Conservation (phyloP, 2,329 filamentous ascomycete species). For the Metarhizium album region DNA sequence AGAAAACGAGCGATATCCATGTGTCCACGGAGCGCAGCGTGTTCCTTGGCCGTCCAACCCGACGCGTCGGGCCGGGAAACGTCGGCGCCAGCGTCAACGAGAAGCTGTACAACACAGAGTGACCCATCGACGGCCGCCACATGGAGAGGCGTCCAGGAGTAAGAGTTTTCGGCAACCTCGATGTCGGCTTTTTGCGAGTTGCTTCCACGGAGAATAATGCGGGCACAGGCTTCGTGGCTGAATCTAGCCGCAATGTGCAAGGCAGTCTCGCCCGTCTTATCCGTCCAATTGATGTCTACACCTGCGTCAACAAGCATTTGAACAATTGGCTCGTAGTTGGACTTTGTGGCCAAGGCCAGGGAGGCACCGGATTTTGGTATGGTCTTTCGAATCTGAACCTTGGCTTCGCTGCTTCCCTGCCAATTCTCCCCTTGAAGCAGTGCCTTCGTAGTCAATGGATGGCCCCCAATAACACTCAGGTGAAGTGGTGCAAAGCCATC, state of each 20-base stretch:
- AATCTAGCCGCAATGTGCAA: constrained; percentile 86
- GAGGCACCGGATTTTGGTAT: constrained; percentile 80
- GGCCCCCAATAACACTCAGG: constrained; percentile 83
- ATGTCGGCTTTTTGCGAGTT: constrained; percentile 61
- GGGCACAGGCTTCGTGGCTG: constrained; percentile 71
- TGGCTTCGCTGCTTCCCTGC: constrained; percentile 52
- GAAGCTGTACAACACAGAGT: constrained; percentile 59
- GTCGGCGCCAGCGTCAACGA: constrained; percentile 70
- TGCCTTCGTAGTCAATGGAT: constrained; percentile 72
- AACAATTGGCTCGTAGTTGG: constrained; percentile 77
- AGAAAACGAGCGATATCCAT: constrained; percentile 67
- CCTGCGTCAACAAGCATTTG: constrained; percentile 79
- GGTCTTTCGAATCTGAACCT: constrained; percentile 53
- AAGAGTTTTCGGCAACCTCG: constrained; percentile 70
- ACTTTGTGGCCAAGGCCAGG: constrained; percentile 76
- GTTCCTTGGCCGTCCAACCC: constrained; percentile 89
- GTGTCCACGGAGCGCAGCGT: constrained; percentile 83
- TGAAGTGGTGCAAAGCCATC: constrained; percentile 89
- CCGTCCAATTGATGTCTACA: constrained; percentile 87
- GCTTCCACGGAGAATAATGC: constrained; percentile 61
- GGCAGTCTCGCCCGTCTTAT: constrained; percentile 81
- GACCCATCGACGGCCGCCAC: constrained; percentile 87
- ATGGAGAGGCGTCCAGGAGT: constrained; percentile 92
- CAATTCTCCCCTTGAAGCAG: constrained; percentile 74
- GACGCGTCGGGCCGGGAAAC: constrained; percentile 68